Base-by-base conservation (phyloP, 176 grass and related monocot species). In the Tillandsia fasciculata region DNA sequence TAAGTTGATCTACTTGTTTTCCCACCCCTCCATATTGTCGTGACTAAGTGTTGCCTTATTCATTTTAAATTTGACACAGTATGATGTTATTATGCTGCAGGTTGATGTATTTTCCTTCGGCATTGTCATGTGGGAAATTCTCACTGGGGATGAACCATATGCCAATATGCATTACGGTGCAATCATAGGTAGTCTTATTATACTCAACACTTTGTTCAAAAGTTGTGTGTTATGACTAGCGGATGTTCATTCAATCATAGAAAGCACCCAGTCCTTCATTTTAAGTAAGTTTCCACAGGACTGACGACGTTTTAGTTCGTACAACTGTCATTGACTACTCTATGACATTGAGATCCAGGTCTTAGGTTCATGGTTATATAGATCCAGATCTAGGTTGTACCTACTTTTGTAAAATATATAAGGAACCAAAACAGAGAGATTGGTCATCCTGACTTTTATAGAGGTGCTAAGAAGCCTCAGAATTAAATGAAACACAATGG, bases 61-160 rank as follows among this genome's bases (percentile, higher is more conserved):
- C 12, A 3, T 23, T 13, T 26, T 26, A 10, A 15, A 75, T 51
- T 15, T 75, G 27, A 9, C 23, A 12, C 65, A 17, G 15, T 51
- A 74, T 2, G 63, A n/a, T 63, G 63, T 52, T 63, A 26, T 24
- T 27, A 73, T 63, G 11, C 2, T 72, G 59, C 86, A 95, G 91
- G 91, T 95, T 70, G 91, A 95, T 77, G 87, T 95, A 49, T 95
- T 95, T 81, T 95, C 91, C 53, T 95, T 95, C 69, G 91, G 83
- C 23, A 95, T 95, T 82, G 90, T 84, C 12, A 75, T 95, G 86
- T 95, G 90, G 90, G 90, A 95, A 87, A 95, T 95, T 58, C 78
- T 87, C 29, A 95, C 90, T 2, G 86, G 90, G 26, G 90, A 95
- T 65, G 90, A 95, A 71, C 90, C 90, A 64, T 95, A 95, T 56